Base-by-base conservation (phyloP, 75 land plant species). In the Pinus taeda region DNA sequence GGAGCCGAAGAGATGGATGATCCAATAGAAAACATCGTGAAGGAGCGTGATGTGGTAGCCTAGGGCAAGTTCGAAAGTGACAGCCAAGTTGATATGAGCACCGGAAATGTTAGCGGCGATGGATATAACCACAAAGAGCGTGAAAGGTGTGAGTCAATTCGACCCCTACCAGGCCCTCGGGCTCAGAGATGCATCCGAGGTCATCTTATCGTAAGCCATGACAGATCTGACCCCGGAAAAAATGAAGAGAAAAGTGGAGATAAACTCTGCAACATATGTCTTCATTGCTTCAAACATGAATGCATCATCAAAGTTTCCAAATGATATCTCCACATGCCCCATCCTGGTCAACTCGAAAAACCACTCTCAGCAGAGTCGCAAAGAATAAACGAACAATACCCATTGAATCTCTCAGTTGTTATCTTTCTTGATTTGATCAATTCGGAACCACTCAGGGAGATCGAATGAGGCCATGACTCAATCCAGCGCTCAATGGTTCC, bases 11-110 rank as follows among this genome's bases (percentile, higher is more conserved):
- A 88, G 84, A 81, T 92, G 94, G 17, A 92, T 90, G 71, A 92
- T 70, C 90, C 88, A 85, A 80, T 92, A 92, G 75, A 92, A 85
- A 70, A 90, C 62, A 71, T 85, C 85, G 63, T 87, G 82, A 21
- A 89, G 77, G 42, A 92, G 36, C 60, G 92, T 92, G 92, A 92
- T 90, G 65, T 88, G 84, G 12, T 90, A 92, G 1, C 90, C 94
- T 9, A 92, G 55, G 4, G 88, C 88, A 22, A 92, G 79, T 2
- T 88, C 94, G 30, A 92, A 82, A 15, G 94, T 85, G 75, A 92
- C 94, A 0, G 94, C 94, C 6, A 92, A 92, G 76, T 92, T 92
- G 13, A 92, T 83, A 33, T 92, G 94, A 15, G 92, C 94, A 15
- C 92, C 92, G 58, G 92, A 90, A 82, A 92, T 84, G 80, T 90